Percentiles rank a stretch among this genome's conserved stretches.
Evolutionary conservation across 2,329 filamentous ascomycete genomes (phyloP).

Genomic region (Hypocrella siamensis): DNA sequence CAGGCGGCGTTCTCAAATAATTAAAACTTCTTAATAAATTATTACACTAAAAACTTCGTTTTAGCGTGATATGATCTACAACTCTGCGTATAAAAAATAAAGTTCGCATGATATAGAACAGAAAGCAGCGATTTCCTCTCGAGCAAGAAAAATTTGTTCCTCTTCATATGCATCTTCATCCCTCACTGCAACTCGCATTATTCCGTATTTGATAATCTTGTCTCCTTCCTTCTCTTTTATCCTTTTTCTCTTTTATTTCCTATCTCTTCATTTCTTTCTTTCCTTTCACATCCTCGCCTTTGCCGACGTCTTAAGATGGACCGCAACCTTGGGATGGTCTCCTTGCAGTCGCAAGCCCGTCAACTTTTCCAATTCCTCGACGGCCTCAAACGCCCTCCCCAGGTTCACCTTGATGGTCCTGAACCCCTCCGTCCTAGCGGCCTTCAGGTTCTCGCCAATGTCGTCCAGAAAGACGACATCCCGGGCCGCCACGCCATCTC

Average conservation of each 20-base stretch:
- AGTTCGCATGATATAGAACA: too few relatives aligned
- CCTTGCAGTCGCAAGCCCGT: conserved; percentile 53
- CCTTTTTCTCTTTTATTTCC: not conserved
- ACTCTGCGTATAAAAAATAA: too few relatives aligned
- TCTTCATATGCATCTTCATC: too few relatives aligned
- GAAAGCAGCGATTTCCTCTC: too few relatives aligned
- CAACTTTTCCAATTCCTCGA: conserved; percentile 61
- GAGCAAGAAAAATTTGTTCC: too few relatives aligned
- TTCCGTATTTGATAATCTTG: not conserved
- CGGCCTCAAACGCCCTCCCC: conserved; percentile 64
- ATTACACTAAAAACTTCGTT: too few relatives aligned
- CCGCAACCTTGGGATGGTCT: conserved; percentile 32
- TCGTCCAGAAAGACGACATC: conserved; percentile 86
- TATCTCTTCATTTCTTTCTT: conserved; percentile 6
- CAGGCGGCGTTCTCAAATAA: too few relatives aligned
- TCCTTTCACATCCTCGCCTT: conserved; percentile 27
- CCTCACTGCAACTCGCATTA: too few relatives aligned
- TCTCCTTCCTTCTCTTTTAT: not conserved
- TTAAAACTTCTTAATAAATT: too few relatives aligned
- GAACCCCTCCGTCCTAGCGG: conserved; percentile 58
- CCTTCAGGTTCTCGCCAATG: conserved; percentile 85
- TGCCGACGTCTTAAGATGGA: conserved; percentile 18
- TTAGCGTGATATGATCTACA: too few relatives aligned
- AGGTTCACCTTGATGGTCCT: conserved; percentile 72
- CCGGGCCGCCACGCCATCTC: conserved; percentile 34